phyloP scores from a whole-genome alignment of 768 basidiomycete species.

The Amanita pseudoporphyria region DNA sequence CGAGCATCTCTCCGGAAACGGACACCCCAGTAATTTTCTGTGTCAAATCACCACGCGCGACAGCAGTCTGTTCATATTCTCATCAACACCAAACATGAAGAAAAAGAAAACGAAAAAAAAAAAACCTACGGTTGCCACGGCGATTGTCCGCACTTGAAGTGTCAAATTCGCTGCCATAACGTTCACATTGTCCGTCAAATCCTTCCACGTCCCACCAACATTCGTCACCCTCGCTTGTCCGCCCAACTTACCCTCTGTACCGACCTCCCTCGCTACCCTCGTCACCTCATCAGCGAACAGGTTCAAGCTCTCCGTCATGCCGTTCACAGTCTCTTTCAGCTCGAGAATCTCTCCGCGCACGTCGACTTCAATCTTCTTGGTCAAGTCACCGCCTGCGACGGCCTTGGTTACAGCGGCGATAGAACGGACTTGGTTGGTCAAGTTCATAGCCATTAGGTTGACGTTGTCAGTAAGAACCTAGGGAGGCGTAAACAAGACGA shows the following conservation, averaged over 20 bases:
- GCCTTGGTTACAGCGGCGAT: conserved; percentile 91
- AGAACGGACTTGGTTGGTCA: conserved; percentile 83
- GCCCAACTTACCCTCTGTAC: conserved; percentile 91
- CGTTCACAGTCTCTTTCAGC: conserved; percentile 88
- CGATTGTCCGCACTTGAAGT: conserved; percentile 87
- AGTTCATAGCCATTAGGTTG: conserved; percentile 83
- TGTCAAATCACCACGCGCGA: conserved; percentile 88
- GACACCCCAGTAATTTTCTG: conserved; percentile 90
- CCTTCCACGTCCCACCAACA: conserved; percentile 96
- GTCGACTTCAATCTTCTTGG: conserved; percentile 87
- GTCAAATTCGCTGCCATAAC: conserved; percentile 94
- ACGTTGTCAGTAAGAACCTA: conserved; percentile 69
- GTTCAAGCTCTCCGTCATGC: conserved; percentile 84
- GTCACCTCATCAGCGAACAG: conserved; percentile 76
- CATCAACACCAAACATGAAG: background rate
- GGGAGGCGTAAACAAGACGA: background rate
- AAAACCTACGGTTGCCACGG: conserved; percentile 72
- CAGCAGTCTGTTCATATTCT: conserved; percentile 46
- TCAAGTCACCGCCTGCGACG: conserved; percentile 87
- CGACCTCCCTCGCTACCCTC: conserved; percentile 91
- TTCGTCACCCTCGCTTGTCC: conserved; percentile 91
- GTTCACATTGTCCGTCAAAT: conserved; percentile 92
- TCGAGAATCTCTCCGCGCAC: conserved; percentile 90
- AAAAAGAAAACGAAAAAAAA: background rate
- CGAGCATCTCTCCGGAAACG: conserved; percentile 94